These are phyloP conservation scores for Phialocephala sp. DNA, from an alignment of 2,329 filamentous ascomycete species.

Conservation along the genomic window DNA sequence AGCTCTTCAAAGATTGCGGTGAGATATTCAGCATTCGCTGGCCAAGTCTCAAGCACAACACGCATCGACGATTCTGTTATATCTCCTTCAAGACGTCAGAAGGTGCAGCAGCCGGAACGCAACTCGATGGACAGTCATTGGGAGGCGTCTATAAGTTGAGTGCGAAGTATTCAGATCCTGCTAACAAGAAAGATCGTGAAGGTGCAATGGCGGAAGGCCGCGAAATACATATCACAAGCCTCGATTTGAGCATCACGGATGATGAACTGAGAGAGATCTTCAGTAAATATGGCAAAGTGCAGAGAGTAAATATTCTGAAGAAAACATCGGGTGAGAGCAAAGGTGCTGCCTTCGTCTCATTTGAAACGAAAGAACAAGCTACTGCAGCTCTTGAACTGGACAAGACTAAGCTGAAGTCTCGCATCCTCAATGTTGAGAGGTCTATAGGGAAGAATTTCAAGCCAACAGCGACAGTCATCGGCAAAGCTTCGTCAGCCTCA, in stretches of 20 bases:
- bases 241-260: constrained; percentile 67
- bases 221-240: constrained; percentile 78
- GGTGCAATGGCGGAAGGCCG: constrained; percentile 86
- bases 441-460: constrained; percentile 63
- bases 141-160: constrained; percentile 72
- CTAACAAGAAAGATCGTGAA: constrained; percentile 75
- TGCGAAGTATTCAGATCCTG: constrained; percentile 85
- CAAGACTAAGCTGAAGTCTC: constrained; percentile 70
- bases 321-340: constrained; percentile 72
- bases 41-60: constrained; percentile 89
- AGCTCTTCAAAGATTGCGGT: constrained; percentile 76
- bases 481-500: constrained; percentile 42
- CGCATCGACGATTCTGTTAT: constrained; percentile 92
- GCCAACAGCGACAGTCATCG: constrained; percentile 55
- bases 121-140: constrained; percentile 73
- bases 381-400: constrained; percentile 72
- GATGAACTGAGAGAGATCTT: constrained; percentile 75
- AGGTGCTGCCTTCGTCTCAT: constrained; percentile 83
- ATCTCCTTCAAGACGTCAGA: constrained; percentile 78
- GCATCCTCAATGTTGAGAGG: constrained; percentile 70
- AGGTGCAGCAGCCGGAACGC: constrained; percentile 73
- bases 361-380: constrained; percentile 72
- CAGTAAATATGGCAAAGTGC: constrained; percentile 75
- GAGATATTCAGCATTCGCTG: constrained; percentile 86
- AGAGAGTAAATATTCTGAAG: constrained; percentile 72